Percentiles rank a stretch among this genome's conserved stretches.
These are phyloP conservation scores for Aeminium ludgeri DNA, from an alignment of 495 filamentous ascomycete genomes.

Conservation along the genomic window DNA sequence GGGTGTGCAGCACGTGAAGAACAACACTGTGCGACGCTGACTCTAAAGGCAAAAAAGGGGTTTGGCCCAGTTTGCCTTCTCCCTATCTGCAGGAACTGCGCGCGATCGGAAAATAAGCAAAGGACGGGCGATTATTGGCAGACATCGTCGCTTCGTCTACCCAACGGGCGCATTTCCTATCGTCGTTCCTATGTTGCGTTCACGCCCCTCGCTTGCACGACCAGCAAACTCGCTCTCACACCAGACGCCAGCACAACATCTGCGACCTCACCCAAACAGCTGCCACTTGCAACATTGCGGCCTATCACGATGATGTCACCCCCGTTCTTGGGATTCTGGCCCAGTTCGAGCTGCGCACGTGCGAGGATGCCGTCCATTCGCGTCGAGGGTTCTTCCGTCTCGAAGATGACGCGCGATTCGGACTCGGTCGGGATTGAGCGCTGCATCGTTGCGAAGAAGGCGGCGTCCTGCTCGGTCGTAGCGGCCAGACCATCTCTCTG, in stretches of 20 bases:
- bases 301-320: constrained; percentile 70
- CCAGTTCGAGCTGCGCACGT: constrained; percentile 41
- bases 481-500: neutral
- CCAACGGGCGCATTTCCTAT: too few relatives aligned
- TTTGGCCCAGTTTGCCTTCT: too few relatives aligned
- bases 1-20: too few relatives aligned
- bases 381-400: constrained; percentile 13
- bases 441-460: constrained; percentile 45
- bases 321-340: constrained; percentile 44
- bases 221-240: constrained; percentile 55
- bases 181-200: too few relatives aligned
- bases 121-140: too few relatives aligned
- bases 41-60: too few relatives aligned
- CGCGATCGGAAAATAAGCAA: too few relatives aligned
- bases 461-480: constrained; percentile 30
- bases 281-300: constrained; percentile 34
- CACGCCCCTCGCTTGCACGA: constrained; percentile 50
- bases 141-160: too few relatives aligned
- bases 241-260: constrained; percentile 43
- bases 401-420: constrained; percentile 44
- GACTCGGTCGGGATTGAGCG: constrained; percentile 45
- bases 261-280: constrained; percentile 50
- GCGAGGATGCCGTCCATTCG: constrained; percentile 18
- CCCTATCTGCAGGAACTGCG: too few relatives aligned
- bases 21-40: too few relatives aligned